Evolutionary conservation across 225 moss, liverwort and hornwort genomes (phyloP), one percentile per base, ranked within the genome.

Genomic region (Physcomitrellopsis africana): DNA sequence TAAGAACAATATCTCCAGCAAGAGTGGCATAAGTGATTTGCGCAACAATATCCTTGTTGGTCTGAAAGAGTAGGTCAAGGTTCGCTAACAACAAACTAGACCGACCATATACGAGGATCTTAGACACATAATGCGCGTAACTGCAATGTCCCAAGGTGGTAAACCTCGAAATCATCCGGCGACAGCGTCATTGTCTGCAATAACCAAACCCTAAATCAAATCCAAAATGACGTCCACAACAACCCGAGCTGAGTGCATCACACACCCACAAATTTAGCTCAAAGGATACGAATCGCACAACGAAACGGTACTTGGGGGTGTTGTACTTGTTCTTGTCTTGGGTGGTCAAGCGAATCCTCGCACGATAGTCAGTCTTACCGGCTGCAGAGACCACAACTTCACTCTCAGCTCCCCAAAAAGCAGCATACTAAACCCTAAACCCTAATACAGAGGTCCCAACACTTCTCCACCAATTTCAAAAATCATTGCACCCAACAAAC

Each of bases 301-400:
- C 96, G 23, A 84, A 90, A 24, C 96, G 86, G 78, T 96, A 96
- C 84, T 96, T 96, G 0, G 96, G 96, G 10, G 96, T 96, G 75
- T 94, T 94, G 75, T 96, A 96, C 85, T 96, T 96, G 69, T 96
- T 96, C 84, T 94, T 96, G 74, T 96, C 96, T 76, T 96, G 96
- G 0, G 94, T 92, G 3, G 94, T 96, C 81, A 96, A 76, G 1
- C 96, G 96, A 47, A 96, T 89, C 76, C 96, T 84, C 11, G 94
- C 94, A 43, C 96, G 94, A 60, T 96, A 96, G 70, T 96, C 94
- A 55, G 96, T 96, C 89, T 96, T 96, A 53, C 96, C 96, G 64
- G 94, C 84, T 84, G 80, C 80, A 65, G 58, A 53, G 52, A 0
- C 52, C 68, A n/a, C 22, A 42, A 15, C 12, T 11, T 3, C 32